phyloP scores from a whole-genome alignment of 2,329 filamentous ascomycete genomes.

The Beauveria australis region DNA sequence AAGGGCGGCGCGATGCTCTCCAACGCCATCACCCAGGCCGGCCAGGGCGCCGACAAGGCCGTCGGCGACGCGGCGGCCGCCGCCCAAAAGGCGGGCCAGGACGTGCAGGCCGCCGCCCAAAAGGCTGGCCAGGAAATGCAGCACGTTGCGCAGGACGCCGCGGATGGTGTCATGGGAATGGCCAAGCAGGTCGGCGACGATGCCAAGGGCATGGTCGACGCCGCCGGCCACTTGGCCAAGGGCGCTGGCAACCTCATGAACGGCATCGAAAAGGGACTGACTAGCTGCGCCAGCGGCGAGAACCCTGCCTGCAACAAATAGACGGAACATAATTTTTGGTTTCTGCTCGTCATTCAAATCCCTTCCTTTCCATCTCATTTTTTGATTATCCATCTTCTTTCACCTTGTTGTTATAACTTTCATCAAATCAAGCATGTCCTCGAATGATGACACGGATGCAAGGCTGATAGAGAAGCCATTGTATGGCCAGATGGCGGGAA shows the following conservation, averaged over 20 bases:
- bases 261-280: neutral
- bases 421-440: too few relatives aligned
- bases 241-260: neutral
- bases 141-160: neutral
- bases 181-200: neutral
- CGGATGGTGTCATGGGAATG: neutral
- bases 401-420: too few relatives aligned
- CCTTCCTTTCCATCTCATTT: neutral
- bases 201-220: neutral
- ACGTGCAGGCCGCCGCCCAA: neutral
- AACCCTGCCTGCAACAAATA: neutral
- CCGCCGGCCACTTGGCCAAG: conserved; percentile 2
- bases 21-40: neutral
- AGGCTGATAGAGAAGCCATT: too few relatives aligned
- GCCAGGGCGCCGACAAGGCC: neutral
- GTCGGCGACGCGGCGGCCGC: neutral
- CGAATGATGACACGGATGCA: too few relatives aligned
- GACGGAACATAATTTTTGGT: neutral
- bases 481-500: too few relatives aligned
- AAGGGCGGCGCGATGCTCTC: neutral
- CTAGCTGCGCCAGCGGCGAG: neutral
- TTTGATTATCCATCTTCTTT: neutral
- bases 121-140: neutral
- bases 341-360: neutral
- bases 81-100: neutral